phyloP scores from a whole-genome alignment of 2,329 filamentous ascomycete species.

The Hortaea sp. region DNA sequence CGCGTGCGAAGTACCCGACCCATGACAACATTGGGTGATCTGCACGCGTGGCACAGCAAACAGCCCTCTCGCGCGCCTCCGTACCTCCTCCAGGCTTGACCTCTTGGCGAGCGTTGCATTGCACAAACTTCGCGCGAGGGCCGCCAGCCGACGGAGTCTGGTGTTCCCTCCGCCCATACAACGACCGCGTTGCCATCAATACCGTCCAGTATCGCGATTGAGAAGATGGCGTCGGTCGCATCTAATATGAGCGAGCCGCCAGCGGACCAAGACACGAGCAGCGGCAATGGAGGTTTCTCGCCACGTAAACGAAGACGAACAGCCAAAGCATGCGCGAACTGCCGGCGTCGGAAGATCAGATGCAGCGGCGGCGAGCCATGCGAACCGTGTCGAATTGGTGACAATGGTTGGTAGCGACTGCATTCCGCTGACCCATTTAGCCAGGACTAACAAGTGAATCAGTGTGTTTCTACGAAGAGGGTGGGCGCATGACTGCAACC shows the following conservation, averaged over 20 bases:
- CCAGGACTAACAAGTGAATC: neutral
- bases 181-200: too few relatives aligned
- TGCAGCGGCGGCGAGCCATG: neutral
- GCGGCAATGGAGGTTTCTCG: neutral
- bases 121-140: too few relatives aligned
- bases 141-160: too few relatives aligned
- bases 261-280: neutral
- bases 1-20: too few relatives aligned
- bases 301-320: neutral
- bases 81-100: too few relatives aligned
- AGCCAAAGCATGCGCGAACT: neutral
- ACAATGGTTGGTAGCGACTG: neutral
- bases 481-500: slow-evolving; percentile 7
- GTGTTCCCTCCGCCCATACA: too few relatives aligned
- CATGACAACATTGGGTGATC: too few relatives aligned
- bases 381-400: neutral
- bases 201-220: too few relatives aligned
- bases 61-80: too few relatives aligned
- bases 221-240: too few relatives aligned
- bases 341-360: neutral
- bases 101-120: too few relatives aligned
- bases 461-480: slow-evolving; percentile 5
- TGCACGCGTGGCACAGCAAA: too few relatives aligned
- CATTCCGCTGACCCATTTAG: neutral
- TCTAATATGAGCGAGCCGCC: neutral